Conservation (phyloP, 441 rosid genomes). For the Theobroma grandiflorum region DNA sequence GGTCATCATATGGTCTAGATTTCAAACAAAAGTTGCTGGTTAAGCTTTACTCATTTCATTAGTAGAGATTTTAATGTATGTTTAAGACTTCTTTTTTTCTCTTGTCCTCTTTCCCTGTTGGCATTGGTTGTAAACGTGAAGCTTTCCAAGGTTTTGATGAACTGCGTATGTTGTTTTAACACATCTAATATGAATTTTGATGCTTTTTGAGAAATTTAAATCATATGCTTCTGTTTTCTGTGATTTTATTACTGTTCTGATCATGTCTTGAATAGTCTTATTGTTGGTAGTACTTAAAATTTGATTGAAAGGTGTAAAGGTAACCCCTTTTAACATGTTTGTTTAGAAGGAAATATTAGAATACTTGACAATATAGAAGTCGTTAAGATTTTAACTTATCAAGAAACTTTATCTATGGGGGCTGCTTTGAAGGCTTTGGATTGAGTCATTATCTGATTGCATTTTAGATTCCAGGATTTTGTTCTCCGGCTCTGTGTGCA, state of each 20-base stretch:
- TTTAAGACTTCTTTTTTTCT: background rate
- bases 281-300: background rate
- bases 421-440: constrained; percentile 21
- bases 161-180: background rate
- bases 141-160: background rate
- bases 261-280: background rate
- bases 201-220: background rate
- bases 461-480: constrained; percentile 4
- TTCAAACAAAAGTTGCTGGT: background rate
- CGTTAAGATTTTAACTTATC: constrained; percentile 15
- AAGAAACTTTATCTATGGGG: background rate
- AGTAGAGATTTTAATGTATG: background rate
- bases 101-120: background rate
- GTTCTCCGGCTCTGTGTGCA: background rate
- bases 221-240: constrained; percentile 9
- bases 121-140: background rate
- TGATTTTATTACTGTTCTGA: background rate
- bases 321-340: background rate
- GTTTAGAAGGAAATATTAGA: constrained; percentile 2
- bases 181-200: background rate
- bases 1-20: background rate
- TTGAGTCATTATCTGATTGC: background rate
- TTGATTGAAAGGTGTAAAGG: background rate
- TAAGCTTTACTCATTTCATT: background rate
- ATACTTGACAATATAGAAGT: constrained; percentile 22